Evolutionary conservation across 139 green algal species (phyloP).

Genomic region (Tetraselmis striata): DNA sequence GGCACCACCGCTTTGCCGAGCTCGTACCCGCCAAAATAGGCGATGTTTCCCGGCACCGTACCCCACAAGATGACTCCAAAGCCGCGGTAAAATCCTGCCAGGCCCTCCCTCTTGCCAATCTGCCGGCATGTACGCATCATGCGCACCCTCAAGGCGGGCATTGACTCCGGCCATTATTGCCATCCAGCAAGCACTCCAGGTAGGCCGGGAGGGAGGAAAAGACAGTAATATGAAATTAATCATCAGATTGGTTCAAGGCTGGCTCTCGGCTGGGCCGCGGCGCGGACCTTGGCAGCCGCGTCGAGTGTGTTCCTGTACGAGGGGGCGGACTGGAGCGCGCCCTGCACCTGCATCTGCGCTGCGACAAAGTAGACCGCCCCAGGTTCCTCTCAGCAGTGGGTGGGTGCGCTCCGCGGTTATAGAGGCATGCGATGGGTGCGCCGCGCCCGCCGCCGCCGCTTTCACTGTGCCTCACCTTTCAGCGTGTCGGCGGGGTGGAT

Average conservation of each 20-base stretch:
- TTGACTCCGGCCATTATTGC: no score
- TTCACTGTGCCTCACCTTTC: no score
- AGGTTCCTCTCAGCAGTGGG: no score
- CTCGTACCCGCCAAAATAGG: slow-evolving; percentile 72
- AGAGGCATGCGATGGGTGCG: no score
- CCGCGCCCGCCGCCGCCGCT: no score
- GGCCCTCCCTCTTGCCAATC: slow-evolving; percentile 36
- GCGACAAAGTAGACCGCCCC: no score
- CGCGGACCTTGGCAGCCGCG: not conserved
- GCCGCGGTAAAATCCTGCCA: slow-evolving; percentile 60
- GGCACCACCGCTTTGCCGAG: slow-evolving; percentile 32
- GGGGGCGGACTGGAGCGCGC: not conserved
- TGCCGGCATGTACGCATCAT: no score
- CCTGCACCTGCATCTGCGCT: slow-evolving; percentile 59
- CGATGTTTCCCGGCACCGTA: slow-evolving; percentile 59
- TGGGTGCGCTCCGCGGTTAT: no score
- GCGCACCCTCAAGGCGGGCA: no score
- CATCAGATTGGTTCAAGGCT: slow-evolving; percentile 10
- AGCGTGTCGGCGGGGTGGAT: slow-evolving; percentile 62
- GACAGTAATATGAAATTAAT: not conserved
- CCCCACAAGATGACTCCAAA: slow-evolving; percentile 57
- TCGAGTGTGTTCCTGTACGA: slow-evolving; percentile 2
- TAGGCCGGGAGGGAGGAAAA: no score
- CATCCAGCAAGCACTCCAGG: no score
- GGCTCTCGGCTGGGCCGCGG: not conserved